phyloP scores from a whole-genome alignment of 1,284 basidiomycete species.

The Flammula alnicola region DNA sequence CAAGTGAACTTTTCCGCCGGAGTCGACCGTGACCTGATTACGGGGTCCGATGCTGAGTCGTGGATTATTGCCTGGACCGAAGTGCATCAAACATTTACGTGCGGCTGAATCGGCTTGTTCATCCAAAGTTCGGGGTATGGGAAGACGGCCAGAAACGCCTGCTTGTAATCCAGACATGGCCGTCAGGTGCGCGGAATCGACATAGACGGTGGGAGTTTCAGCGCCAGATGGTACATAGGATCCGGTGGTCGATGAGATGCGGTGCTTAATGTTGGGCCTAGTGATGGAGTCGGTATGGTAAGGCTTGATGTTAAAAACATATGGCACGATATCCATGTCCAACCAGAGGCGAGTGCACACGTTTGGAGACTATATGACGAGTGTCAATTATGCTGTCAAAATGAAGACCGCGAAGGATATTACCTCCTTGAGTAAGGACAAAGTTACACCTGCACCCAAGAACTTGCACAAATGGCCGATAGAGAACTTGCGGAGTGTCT shows the following conservation, averaged over 20 bases:
- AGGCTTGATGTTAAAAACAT: constrained; percentile 83
- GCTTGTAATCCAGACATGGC: constrained; percentile 47
- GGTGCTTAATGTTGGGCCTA: constrained; percentile 76
- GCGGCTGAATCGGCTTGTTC: constrained; percentile 85
- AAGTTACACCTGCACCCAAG: constrained; percentile 60
- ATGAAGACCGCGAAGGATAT: constrained; percentile 17
- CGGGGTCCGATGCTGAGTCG: constrained; percentile 77
- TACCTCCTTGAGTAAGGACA: constrained; percentile 48
- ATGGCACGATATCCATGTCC: constrained; percentile 75
- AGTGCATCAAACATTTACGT: constrained; percentile 81
- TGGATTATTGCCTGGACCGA: constrained; percentile 79
- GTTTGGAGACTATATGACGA: constrained; percentile 59
- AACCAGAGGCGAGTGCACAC: constrained; percentile 80
- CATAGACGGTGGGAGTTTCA: constrained; percentile 72
- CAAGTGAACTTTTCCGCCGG: constrained; percentile 79
- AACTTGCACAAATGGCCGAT: constrained; percentile 82
- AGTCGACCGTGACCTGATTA: constrained; percentile 82
- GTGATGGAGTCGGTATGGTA: constrained; percentile 79
- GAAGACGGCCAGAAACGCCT: constrained; percentile 59
- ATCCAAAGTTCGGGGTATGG: constrained; percentile 76
- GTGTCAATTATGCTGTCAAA: constrained; percentile 24
- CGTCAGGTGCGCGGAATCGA: constrained; percentile 53
- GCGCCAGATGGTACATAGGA: constrained; percentile 74
- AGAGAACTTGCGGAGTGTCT: constrained; percentile 69
- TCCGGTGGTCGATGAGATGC: constrained; percentile 75